phyloP scores from a whole-genome alignment of 2,329 filamentous ascomycete genomes.

The Emmonsiellopsis sp. region DNA sequence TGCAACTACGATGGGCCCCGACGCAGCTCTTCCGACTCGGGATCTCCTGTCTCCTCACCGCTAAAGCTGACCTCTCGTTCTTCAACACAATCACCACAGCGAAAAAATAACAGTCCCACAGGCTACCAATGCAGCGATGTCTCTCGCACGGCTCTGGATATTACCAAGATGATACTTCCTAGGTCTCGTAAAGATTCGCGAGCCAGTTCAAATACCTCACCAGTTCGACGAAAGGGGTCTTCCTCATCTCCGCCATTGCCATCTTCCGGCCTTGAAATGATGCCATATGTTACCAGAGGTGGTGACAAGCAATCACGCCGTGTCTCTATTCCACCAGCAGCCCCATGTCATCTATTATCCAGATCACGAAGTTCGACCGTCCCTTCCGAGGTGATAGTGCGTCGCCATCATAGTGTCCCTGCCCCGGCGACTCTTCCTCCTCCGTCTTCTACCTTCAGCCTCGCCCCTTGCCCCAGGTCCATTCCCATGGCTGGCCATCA shows the following conservation, averaged over 20 bases:
- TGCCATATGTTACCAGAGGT: not conserved
- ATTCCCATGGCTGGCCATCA: constrained; percentile 53
- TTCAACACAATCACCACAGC: not conserved
- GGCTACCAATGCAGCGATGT: not conserved
- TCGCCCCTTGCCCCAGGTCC: constrained; percentile 63
- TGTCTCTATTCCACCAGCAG: not conserved
- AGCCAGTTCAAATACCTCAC: not conserved
- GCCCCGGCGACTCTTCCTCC: not conserved
- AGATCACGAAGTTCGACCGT: constrained; percentile 8
- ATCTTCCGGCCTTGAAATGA: not conserved
- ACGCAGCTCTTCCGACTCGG: not conserved
- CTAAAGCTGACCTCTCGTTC: not conserved
- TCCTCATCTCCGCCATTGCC: not conserved
- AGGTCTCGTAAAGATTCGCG: not conserved
- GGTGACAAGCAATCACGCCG: constrained; percentile 1
- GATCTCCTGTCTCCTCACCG: not conserved
- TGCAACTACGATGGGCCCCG: not conserved
- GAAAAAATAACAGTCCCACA: not conserved
- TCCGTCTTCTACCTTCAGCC: constrained; percentile 17
- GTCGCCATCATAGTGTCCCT: constrained; percentile 11
- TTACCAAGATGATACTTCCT: not conserved
- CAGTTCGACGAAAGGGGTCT: not conserved
- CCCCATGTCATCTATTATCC: not conserved
- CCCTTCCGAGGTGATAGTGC: constrained; percentile 4
- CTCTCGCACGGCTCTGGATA: not conserved